phyloP scores from a whole-genome alignment of 1,284 basidiomycete genomes.

The Vanrija pseudolonga region DNA sequence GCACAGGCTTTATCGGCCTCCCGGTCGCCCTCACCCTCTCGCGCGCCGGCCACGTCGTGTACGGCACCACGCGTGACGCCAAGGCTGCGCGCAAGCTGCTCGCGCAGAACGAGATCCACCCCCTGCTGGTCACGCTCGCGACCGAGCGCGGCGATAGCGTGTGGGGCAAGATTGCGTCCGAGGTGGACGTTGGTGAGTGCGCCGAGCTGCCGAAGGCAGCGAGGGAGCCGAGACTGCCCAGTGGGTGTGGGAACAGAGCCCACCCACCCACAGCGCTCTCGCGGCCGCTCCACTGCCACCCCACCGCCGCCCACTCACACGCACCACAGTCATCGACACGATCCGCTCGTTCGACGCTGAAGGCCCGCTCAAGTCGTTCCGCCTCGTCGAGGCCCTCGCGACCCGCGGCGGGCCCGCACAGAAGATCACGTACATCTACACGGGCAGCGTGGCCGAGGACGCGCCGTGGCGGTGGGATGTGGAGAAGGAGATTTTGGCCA shows the following conservation, averaged over 20 bases:
- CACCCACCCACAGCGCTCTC: no score
- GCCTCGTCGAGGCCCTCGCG: conserved; percentile 24
- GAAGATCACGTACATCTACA: conserved; percentile 55
- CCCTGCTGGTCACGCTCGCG: conserved; percentile 51
- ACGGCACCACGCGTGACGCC: conserved; percentile 53
- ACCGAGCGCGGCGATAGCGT: conserved; percentile 35
- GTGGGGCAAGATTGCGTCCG: conserved; percentile 52
- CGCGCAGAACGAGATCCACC: conserved; percentile 55
- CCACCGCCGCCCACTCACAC: background rate
- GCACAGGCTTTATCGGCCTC: conserved; percentile 54
- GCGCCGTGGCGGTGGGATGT: conserved; percentile 31
- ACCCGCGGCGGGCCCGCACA: conserved; percentile 39
- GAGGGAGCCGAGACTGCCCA: no score
- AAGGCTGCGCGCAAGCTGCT: conserved; percentile 48
- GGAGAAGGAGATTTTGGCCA: conserved; percentile 30
- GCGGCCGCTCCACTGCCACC: background rate
- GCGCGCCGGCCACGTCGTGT: conserved; percentile 57
- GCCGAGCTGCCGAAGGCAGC: background rate
- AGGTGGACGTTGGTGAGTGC: conserved; percentile 55
- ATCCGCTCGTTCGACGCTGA: conserved; percentile 40
- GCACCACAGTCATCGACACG: conserved; percentile 44
- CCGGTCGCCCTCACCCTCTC: conserved; percentile 54
- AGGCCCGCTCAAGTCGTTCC: conserved; percentile 39
- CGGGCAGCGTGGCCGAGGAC: conserved; percentile 55
- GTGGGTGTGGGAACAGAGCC: no score